Conservation (phyloP, 192 early-diverging fungal genomes). For the Podila epigama region DNA sequence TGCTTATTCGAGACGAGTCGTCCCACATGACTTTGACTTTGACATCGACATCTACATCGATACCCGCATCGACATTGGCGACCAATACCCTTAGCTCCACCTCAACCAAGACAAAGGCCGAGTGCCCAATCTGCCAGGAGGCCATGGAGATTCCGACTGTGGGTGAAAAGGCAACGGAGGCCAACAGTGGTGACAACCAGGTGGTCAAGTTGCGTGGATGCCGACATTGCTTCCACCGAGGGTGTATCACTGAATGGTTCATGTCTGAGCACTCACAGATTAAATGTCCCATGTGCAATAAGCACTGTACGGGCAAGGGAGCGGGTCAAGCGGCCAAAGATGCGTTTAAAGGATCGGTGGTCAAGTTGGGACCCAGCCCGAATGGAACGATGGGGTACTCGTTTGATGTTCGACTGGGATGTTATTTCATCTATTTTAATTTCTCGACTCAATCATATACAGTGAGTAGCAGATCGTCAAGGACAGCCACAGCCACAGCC, state of each 20-base stretch:
- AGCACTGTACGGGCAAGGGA: conserved; percentile 14
- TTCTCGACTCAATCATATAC: no score
- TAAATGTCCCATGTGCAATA: conserved; percentile 43
- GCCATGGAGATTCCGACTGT: not conserved
- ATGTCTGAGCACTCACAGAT: conserved; percentile 18
- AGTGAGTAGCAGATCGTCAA: no score
- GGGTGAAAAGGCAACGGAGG: not conserved
- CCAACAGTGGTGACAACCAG: not conserved
- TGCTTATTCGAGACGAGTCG: conserved; percentile 16
- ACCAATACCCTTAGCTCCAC: not conserved
- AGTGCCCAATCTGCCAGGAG: conserved; percentile 41
- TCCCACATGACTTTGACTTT: not conserved
- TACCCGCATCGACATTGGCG: not conserved
- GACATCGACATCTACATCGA: not conserved
- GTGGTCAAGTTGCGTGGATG: conserved; percentile 39
- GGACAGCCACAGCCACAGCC: no score
- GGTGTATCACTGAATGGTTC: conserved; percentile 31
- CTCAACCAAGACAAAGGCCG: not conserved
- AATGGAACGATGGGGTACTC: conserved; percentile 46
- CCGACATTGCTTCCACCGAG: conserved; percentile 33
- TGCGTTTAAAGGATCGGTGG: not conserved
- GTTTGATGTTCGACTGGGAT: conserved; percentile 38
- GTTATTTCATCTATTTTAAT: conserved; percentile 45
- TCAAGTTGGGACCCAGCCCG: conserved; percentile 45
- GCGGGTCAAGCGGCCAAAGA: conserved; percentile 7